phyloP scores from a whole-genome alignment of 1,284 basidiomycete species.

The Irpex sp. region DNA sequence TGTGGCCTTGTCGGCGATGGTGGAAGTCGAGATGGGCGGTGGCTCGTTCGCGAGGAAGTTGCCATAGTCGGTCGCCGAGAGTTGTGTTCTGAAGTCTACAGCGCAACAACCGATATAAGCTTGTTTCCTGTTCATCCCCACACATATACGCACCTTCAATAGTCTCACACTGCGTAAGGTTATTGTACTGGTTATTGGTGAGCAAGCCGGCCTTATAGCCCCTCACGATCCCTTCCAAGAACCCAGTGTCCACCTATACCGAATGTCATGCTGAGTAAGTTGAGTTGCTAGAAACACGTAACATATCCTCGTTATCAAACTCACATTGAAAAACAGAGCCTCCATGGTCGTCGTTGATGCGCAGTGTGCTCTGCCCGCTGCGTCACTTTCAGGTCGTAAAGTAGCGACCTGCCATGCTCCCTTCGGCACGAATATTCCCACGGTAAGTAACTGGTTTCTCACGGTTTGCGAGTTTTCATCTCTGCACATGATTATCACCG shows the following conservation, averaged over 20 bases:
- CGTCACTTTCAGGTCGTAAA: constrained; percentile 1
- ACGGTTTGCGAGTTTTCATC: neutral
- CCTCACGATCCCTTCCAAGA: constrained; percentile 89
- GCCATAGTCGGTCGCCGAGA: constrained; percentile 96
- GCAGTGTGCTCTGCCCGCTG: constrained; percentile 5
- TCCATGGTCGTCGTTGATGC: constrained; percentile 52
- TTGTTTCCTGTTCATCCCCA: neutral
- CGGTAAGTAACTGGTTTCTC: constrained; percentile 2
- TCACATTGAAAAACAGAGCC: constrained; percentile 84
- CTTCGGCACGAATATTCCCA: constrained; percentile 1
- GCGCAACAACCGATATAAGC: constrained; percentile 1
- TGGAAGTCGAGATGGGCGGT: constrained; percentile 91
- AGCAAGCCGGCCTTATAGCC: constrained; percentile 95
- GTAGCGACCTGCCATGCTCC: no score
- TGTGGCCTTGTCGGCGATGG: constrained; percentile 94
- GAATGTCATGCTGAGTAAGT: constrained; percentile 23
- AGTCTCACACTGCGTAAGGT: constrained; percentile 96
- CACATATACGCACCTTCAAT: constrained; percentile 76
- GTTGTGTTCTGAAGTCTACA: constrained; percentile 87
- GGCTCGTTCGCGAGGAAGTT: constrained; percentile 98
- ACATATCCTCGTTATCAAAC: constrained; percentile 20
- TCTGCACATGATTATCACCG: constrained; percentile 4
- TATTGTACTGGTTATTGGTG: constrained; percentile 86
- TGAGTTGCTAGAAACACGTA: constrained; percentile 13
- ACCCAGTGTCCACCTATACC: constrained; percentile 72